Base-by-base conservation (phyloP, 169 alveolate genomes). In the Plasmodium malariae region DNA sequence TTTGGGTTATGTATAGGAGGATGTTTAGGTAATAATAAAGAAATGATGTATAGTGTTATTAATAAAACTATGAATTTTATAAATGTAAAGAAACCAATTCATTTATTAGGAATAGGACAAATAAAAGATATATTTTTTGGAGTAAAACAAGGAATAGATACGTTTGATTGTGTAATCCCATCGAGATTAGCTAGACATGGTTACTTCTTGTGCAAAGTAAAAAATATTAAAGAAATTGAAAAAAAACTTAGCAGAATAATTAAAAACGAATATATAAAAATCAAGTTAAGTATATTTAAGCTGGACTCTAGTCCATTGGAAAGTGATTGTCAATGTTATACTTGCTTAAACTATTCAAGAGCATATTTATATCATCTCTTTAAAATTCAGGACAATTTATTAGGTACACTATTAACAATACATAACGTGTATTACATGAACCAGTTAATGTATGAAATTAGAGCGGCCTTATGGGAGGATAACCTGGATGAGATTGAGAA, bases 1-100 rank as follows among this genome's bases (percentile, higher is more conserved):
- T 98, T 98, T 12, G 99, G 99, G 2, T 97, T 96, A 92, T 99
- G 99, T 37, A 98, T 99, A 24, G 99, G 99, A 1, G 99, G 99
- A 1, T 96, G 98, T 54, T 96, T 98, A 12, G 89, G 89, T 21
- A 62, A 59, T 32, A 55, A 76, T 28, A 76, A 76, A 68, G 67
- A 76, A 21, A 76, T 76, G 89, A 76, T 76, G 89, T 76, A 76
- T 51, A 43, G 63, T 17, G 89, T 76, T 7, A 76, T 76, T 12
- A 54, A 76, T 34, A 28, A 30, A 11, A 76, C 89, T 14, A 76
- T 97, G 28, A 94, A 87, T 12, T 89, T 94, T 76, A 68, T 76
- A 51, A 55, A 49, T 28, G 60, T 17, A 14, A 54, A 76, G 7
- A 96, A 95, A 54, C 98, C 99, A 30, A 95, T 99, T 88, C 98